A percentile compares a stretch with the other conserved stretches of the same genome.
Conservation (phyloP, 257 asterid genomes). For the Lycium barbarum region DNA sequence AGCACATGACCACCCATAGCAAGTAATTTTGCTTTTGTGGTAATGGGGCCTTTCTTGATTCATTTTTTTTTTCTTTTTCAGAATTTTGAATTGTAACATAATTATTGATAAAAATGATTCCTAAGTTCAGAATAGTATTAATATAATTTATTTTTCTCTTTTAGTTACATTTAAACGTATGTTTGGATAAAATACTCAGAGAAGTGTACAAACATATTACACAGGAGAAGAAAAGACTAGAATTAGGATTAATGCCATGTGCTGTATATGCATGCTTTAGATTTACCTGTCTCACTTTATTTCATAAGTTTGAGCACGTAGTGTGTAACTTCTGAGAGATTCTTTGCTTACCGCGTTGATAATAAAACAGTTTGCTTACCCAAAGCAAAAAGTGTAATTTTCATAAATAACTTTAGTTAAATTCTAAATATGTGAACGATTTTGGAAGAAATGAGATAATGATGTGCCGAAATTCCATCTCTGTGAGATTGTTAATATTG, state of each 20-base stretch:
- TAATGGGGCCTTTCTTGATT: not conserved
- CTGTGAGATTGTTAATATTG: too few species aligned
- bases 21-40: not conserved
- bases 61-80: not conserved
- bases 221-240: not conserved
- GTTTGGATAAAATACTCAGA: not conserved
- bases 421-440: not conserved
- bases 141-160: not conserved
- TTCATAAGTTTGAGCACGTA: not conserved
- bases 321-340: not conserved
- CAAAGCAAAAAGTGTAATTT: not conserved
- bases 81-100: not conserved
- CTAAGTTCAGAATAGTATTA: not conserved
- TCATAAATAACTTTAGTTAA: not conserved
- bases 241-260: not conserved
- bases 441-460: too few species aligned
- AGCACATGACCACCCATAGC: slow-evolving; percentile 14
- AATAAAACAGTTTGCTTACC: not conserved
- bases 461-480: too few species aligned
- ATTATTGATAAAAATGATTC: not conserved
- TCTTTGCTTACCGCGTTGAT: not conserved
- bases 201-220: not conserved
- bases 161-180: not conserved
- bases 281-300: not conserved
- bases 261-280: not conserved